phyloP scores from a whole-genome alignment of 2,329 filamentous ascomycete species.

The Dactylellina leptospora region DNA sequence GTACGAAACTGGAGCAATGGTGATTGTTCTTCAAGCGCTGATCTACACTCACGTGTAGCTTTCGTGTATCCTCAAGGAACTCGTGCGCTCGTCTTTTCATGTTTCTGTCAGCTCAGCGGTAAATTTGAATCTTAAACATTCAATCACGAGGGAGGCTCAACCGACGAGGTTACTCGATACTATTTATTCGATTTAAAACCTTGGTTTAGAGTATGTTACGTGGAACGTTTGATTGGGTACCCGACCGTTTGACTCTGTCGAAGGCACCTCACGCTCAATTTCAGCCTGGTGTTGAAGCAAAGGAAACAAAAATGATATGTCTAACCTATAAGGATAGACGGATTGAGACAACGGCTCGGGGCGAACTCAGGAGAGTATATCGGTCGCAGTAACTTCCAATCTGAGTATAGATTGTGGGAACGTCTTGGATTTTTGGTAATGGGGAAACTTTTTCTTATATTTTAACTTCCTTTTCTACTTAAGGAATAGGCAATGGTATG shows the following conservation, averaged over 20 bases:
- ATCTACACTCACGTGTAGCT: slow-evolving; percentile 16
- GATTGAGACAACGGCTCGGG: slow-evolving; percentile 50
- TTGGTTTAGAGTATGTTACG: slow-evolving; percentile 29
- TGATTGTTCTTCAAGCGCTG: slow-evolving; percentile 44
- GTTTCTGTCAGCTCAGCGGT: too few relatives aligned
- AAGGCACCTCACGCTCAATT: slow-evolving; percentile 24
- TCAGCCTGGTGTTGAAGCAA: slow-evolving; percentile 3
- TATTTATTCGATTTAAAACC: slow-evolving; percentile 18
- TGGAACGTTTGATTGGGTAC: slow-evolving; percentile 42
- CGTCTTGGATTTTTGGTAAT: not conserved
- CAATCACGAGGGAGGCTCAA: slow-evolving; percentile 32
- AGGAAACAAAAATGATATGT: slow-evolving; percentile 20
- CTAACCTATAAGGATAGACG: slow-evolving; percentile 39
- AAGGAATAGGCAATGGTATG: slow-evolving; percentile 16
- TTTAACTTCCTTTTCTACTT: not conserved
- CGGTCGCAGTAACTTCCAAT: slow-evolving; percentile 29
- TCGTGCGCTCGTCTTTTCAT: too few relatives aligned
- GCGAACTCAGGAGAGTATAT: slow-evolving; percentile 6
- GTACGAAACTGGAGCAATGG: slow-evolving; percentile 5
- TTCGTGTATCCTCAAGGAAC: slow-evolving; percentile 5
- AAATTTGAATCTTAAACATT: not conserved
- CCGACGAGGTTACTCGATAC: slow-evolving; percentile 40
- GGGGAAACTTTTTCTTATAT: too few relatives aligned
- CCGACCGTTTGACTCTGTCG: slow-evolving; percentile 32
- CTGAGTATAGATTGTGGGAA: slow-evolving; percentile 6